Base-by-base conservation (phyloP, 2,329 filamentous ascomycete species). In the Neonectria sp. region DNA sequence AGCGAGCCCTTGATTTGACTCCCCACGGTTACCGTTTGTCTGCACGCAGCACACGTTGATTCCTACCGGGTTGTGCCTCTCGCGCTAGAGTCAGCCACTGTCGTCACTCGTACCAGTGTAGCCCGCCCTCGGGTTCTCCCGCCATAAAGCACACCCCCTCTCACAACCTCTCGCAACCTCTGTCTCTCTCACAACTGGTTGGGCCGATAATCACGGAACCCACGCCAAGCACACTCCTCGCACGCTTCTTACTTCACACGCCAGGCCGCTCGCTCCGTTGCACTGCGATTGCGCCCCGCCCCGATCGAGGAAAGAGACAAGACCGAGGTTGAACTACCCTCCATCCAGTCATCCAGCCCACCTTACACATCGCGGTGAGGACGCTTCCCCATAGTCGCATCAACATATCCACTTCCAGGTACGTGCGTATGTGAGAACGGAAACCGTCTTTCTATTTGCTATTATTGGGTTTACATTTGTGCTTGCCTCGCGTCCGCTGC, bases 51-150 rank as follows among this genome's bases (percentile, higher is more conserved):
- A 43, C n/a, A 6, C 40, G 5, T 21, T n/a, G n/a, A 69, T 68
- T 71, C 68, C 65, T 63, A 56, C 43, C 35, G 63, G 49, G 43
- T 59, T 63, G 68, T 66, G 52, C 69, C 56, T 69, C 69, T 58
- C 65, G 66, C 69, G 71, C 72, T 73, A 75, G 67, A 67, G 40
- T 65, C 69, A 75, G 73, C 73, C 73, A 75, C 73, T 70, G 62
- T 75, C 73, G 73, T 75, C 73, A 75, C 71, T 75, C 56, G 69
- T 75, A 68, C 68, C 69, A 75, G 68, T 59, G 70, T 45, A 63
- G 69, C 37, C 65, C 65, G 57, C 59, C 63, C 65, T 73, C 73
- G 73, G 73, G 73, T 68, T 75, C 73, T 73, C 73, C 73, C 72
- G 71, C 72, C 68, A 66, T 15, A 72, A 31, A 58, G 58, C 65